Conservation (phyloP, 1,284 basidiomycete genomes). For the Cerioporus squamosus region DNA sequence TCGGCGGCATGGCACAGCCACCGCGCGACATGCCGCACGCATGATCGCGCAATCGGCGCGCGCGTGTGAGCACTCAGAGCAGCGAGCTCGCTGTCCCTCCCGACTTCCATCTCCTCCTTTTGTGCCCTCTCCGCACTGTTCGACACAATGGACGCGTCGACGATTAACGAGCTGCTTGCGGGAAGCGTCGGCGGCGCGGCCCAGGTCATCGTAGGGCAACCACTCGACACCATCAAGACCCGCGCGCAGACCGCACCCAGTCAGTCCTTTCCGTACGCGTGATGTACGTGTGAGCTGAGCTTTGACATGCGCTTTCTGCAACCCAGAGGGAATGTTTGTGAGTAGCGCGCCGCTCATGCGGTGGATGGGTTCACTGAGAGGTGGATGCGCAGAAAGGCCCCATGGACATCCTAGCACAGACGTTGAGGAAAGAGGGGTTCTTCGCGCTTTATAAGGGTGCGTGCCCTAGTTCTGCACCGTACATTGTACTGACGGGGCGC, state of each 20-base stretch:
- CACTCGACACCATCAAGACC: conserved; percentile 88
- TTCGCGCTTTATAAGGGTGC: conserved; percentile 90
- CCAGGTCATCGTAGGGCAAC: conserved; percentile 86
- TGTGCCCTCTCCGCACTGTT: not conserved
- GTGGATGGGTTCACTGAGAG: not conserved
- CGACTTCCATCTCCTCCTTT: not conserved
- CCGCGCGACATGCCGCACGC: too few species aligned
- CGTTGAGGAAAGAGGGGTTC: conserved; percentile 85
- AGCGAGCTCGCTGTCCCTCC: not conserved
- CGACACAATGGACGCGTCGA: conserved; percentile 41
- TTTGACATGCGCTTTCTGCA: conserved; percentile 36
- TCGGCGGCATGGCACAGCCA: too few species aligned
- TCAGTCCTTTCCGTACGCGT: conserved; percentile 33
- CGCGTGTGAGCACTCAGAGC: too few species aligned
- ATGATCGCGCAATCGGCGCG: not conserved
- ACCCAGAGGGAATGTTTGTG: conserved; percentile 75
- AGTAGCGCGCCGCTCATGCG: conserved; percentile 36
- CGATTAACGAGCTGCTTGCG: conserved; percentile 75
- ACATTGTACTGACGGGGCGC: too few species aligned
- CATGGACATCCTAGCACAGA: conserved; percentile 85
- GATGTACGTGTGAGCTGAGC: not conserved
- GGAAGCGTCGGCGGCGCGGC: conserved; percentile 81
- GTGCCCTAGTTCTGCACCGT: not conserved
- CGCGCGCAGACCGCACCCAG: conserved; percentile 80
- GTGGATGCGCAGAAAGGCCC: conserved; percentile 76